A percentile compares a stretch with the other conserved stretches of the same genome.
These are phyloP conservation scores for Termitomyces sp. DNA, from an alignment of 768 basidiomycete genomes.

Conservation along the genomic window DNA sequence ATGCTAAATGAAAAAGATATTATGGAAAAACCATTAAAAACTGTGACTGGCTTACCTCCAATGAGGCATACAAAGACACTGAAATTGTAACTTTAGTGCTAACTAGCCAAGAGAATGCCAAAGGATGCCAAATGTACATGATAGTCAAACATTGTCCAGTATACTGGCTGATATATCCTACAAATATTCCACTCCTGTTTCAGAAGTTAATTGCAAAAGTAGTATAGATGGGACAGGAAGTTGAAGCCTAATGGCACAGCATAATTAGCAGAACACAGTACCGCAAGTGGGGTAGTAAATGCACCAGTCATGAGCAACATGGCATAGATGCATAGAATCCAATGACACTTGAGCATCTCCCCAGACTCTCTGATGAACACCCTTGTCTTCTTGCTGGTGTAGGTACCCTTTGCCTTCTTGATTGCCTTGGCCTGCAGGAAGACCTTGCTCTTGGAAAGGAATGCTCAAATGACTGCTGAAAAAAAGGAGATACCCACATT, in stretches of 20 bases:
- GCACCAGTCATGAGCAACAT: conserved; percentile 28
- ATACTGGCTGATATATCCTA: conserved; percentile 16
- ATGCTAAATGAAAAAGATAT: conserved; percentile 18
- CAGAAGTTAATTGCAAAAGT: background rate
- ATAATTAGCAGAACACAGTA: background rate
- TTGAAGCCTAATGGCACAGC: conserved; percentile 34
- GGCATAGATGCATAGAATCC: conserved; percentile 80
- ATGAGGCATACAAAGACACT: conserved; percentile 53
- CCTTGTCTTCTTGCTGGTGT: conserved; percentile 51
- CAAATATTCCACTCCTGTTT: conserved; percentile 14
- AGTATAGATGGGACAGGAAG: conserved; percentile 38
- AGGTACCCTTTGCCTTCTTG: conserved; percentile 53
- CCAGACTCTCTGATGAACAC: conserved; percentile 69
- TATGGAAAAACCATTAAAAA: background rate
- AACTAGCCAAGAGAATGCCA: too few species aligned
- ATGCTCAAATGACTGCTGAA: conserved; percentile 58
- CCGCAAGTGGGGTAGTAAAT: background rate
- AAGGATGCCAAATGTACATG: conserved; percentile 9
- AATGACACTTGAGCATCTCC: conserved; percentile 76
- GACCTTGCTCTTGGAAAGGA: conserved; percentile 71
- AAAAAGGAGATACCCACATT: conserved; percentile 64
- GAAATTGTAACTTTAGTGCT: background rate
- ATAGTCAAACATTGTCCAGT: conserved; percentile 19
- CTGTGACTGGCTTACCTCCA: conserved; percentile 27
- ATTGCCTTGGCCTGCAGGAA: conserved; percentile 63